A percentile compares a stretch with the other conserved stretches of the same genome.
Conservation (phyloP, 306 rosid genomes). For the Cicer arietinum region DNA sequence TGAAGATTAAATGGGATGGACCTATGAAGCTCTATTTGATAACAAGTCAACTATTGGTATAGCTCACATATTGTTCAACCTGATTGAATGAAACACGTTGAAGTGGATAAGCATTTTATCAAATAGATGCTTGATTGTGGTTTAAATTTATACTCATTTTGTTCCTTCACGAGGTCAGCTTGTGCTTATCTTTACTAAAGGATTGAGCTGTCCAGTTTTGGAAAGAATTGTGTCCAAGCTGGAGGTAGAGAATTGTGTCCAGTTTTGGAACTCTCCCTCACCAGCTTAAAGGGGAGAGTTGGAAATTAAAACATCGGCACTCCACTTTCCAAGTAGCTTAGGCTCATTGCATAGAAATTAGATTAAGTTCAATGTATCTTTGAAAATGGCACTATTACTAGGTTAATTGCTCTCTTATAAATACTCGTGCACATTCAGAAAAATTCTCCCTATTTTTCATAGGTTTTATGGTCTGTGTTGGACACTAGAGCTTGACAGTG, state of each 20-base stretch:
- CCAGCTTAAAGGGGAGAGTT: not conserved
- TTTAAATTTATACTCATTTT: not conserved
- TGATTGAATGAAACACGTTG: not conserved
- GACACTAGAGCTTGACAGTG: not conserved
- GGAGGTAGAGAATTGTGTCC: not conserved
- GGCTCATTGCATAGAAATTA: not conserved
- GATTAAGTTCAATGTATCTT: not conserved
- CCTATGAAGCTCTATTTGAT: not conserved
- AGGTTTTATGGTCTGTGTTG: not conserved
- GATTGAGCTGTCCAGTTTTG: not conserved
- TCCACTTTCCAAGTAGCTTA: not conserved
- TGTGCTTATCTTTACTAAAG: not conserved
- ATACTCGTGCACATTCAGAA: not conserved
- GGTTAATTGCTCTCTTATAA: not conserved
- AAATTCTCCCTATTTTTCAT: slow-evolving; percentile 6
- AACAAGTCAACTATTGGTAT: not conserved
- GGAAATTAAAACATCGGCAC: not conserved
- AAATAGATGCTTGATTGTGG: not conserved
- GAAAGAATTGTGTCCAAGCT: not conserved
- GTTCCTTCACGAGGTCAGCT: slow-evolving; percentile 6
- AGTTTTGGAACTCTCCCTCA: not conserved
- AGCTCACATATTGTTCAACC: not conserved
- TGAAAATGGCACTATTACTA: not conserved
- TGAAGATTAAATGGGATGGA: not conserved
- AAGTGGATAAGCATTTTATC: not conserved